Evolutionary conservation across 2,329 filamentous ascomycete species (phyloP), one percentile per base, ranked within the genome.

Genomic region (Metarhizium brunneum): DNA sequence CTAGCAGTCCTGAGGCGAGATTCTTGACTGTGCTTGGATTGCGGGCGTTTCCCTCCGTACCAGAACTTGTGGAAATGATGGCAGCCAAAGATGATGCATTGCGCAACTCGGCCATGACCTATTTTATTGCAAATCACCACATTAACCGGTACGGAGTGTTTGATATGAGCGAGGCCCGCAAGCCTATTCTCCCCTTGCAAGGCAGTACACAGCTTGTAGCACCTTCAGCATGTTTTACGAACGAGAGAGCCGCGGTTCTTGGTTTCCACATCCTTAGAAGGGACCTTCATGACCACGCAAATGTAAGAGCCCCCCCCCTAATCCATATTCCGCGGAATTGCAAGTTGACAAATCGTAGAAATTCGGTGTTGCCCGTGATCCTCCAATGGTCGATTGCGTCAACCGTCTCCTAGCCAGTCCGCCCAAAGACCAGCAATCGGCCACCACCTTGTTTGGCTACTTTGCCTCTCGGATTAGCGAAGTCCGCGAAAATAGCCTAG

Each of bases 341-440:
- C 4, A 13, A 10, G 36, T 58, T 64, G 42, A 64, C 45, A 43
- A 18, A 20, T 3, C 14, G 18, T 52, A 79, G 54, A 92, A 94
- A 72, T 91, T 99, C 64, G 92, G 91, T 1, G 91, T 99, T 5
- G 80, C 81, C n/a, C 73, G 81, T 54, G 86, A 99, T 68, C 94
- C 95, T 0, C 83, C 85, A 0, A 87, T 97, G 58, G 76, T 77
- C 1, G 82, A 86, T 30, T 96, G 91, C 65, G 82, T 95, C 13
- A 84, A 87, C 45, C 80, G 83, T 30, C 74, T 99, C 45, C 74
- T 92, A 32, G 78, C 80, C 35, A 82, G 80, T 2, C 91, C 92
- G 36, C 92, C 94, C 1, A 77, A 77, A 55, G 85, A 80, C 43
- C 78, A 80, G 25, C 71, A 74, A 7, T 82, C 86, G 56, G 94